These are phyloP conservation scores for Populus tomentosa DNA, from an alignment of 441 rosid genomes.

Conservation along the genomic window DNA sequence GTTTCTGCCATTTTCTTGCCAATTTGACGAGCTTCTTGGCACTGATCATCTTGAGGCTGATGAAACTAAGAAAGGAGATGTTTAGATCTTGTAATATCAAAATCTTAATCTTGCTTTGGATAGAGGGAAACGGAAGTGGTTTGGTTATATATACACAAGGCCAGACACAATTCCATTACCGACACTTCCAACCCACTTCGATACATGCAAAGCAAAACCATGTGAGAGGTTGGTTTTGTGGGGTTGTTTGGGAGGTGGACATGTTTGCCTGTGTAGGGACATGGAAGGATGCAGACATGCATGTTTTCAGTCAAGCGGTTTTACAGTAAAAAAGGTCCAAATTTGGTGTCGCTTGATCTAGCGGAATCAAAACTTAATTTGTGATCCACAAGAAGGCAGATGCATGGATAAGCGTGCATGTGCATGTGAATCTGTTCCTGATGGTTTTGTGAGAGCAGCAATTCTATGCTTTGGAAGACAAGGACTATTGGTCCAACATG, in stretches of 20 bases:
- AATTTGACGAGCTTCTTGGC: constrained; percentile 11
- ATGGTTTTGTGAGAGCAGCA: background rate
- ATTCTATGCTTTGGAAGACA: background rate
- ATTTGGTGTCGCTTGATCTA: background rate
- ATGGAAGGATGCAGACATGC: background rate
- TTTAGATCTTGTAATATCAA: background rate
- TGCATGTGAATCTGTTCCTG: background rate
- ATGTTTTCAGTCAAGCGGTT: background rate
- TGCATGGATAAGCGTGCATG: background rate
- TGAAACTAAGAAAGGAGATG: background rate
- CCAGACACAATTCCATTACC: background rate
- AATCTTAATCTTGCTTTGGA: background rate
- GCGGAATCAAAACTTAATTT: background rate
- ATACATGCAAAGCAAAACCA: background rate
- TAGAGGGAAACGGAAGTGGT: background rate
- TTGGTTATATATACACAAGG: background rate
- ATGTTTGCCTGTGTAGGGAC: background rate
- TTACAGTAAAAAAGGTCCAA: background rate
- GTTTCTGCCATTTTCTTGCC: background rate
- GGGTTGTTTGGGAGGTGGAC: background rate
- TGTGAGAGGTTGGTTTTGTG: background rate
- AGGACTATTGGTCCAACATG: background rate
- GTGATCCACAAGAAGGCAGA: background rate
- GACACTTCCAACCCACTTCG: background rate
- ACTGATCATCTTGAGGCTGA: background rate